Evolutionary conservation across 2,329 filamentous ascomycete genomes (phyloP).

Genomic region (Apiospora aurea): DNA sequence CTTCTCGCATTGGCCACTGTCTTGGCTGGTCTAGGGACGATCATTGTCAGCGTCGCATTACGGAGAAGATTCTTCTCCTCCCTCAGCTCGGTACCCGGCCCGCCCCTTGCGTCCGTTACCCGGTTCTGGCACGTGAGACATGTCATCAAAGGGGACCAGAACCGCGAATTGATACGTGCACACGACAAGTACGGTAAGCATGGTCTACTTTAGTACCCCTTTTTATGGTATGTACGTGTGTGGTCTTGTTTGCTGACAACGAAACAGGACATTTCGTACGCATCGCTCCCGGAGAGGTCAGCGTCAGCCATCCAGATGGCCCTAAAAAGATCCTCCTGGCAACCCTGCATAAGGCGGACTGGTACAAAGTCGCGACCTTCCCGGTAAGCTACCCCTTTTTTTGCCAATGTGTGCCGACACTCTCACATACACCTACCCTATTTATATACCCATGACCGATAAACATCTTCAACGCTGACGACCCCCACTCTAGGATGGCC

Average conservation of each 20-base stretch:
- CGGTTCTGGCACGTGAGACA: conserved; percentile 49
- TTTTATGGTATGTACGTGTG: too few species aligned
- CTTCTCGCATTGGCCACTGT: neutral
- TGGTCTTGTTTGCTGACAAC: neutral
- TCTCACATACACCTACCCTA: too few species aligned
- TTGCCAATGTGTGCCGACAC: too few species aligned
- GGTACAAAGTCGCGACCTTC: conserved; percentile 45
- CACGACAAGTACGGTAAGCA: conserved; percentile 47
- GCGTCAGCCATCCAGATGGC: conserved; percentile 50
- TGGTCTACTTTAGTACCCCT: too few species aligned
- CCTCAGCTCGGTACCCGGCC: conserved; percentile 46
- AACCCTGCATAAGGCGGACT: conserved; percentile 42
- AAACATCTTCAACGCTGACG: too few species aligned
- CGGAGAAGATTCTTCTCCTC: conserved; percentile 20
- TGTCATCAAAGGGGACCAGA: conserved; percentile 46
- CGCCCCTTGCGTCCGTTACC: conserved; percentile 48
- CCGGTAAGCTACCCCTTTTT: too few species aligned
- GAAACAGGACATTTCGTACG: conserved; percentile 48
- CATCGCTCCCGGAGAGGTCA: conserved; percentile 51
- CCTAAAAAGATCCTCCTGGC: conserved; percentile 45
- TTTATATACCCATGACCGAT: too few species aligned
- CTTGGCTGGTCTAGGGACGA: neutral
- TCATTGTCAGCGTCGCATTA: conserved; percentile 19
- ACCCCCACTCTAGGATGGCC: too few species aligned
- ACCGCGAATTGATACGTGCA: conserved; percentile 44